Evolutionary conservation across 169 alveolate species (phyloP).

Genomic region (Plasmodium yoelii): DNA sequence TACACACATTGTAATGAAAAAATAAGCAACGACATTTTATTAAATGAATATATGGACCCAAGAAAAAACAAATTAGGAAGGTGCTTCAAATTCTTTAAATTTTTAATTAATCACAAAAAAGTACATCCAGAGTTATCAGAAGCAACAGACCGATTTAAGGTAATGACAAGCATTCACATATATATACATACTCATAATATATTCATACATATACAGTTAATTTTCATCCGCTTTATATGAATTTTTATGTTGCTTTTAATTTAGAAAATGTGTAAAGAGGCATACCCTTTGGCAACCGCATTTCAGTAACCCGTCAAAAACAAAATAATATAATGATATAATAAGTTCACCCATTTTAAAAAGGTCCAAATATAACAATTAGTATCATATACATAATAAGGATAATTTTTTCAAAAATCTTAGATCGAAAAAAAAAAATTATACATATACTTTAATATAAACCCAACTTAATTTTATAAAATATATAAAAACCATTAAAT

Average conservation of each 20-base stretch:
- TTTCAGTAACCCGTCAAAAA: constrained; percentile 26
- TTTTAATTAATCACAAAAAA: constrained; percentile 28
- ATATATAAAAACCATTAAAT: no score
- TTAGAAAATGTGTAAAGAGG: constrained; percentile 31
- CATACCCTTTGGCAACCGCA: constrained; percentile 63
- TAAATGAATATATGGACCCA: constrained; percentile 16
- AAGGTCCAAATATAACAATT: no score
- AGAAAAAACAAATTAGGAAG: constrained; percentile 58
- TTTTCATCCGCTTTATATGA: not conserved
- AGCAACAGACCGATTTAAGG: constrained; percentile 32
- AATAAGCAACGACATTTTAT: constrained; percentile 26
- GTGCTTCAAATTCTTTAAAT: constrained; percentile 66
- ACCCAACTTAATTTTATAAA: no score
- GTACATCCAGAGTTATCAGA: constrained; percentile 15
- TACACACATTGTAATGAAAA: constrained; percentile 35
- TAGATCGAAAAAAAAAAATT: no score
- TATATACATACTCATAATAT: not conserved
- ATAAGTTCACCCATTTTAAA: no score
- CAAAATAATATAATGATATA: not conserved
- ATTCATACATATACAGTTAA: not conserved
- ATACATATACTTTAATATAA: no score
- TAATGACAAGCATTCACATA: not conserved
- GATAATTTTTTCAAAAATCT: no score
- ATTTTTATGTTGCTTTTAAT: not conserved
- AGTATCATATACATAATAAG: no score